Conservation (phyloP, 768 basidiomycete genomes). For the Boletellus emodensis region DNA sequence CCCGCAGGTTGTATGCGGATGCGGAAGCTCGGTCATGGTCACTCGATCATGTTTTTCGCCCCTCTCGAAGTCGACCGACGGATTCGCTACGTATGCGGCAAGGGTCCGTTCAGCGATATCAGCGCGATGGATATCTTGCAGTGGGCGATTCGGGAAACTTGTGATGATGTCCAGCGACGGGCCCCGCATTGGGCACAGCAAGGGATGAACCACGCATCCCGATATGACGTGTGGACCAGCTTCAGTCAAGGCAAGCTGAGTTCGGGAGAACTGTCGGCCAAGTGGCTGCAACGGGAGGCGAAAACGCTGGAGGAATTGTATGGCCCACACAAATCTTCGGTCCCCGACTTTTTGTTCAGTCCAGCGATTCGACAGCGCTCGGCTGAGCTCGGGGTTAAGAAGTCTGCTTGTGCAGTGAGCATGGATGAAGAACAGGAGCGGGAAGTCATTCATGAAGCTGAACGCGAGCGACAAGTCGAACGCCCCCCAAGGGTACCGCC, state of each 20-base stretch:
- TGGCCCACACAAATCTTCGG: slow-evolving; percentile 4
- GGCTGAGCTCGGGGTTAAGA: slow-evolving; percentile 24
- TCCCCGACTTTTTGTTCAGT: neutral
- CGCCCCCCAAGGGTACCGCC: neutral
- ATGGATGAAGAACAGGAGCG: slow-evolving; percentile 47
- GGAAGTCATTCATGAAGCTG: slow-evolving; percentile 41
- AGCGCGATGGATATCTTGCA: slow-evolving; percentile 35
- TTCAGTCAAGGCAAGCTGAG: slow-evolving; percentile 11
- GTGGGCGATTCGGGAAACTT: slow-evolving; percentile 47
- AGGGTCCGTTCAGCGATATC: neutral
- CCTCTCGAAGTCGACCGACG: slow-evolving; percentile 41
- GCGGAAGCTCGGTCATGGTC: slow-evolving; percentile 46
- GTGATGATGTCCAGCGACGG: slow-evolving; percentile 36
- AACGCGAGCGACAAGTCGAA: slow-evolving; percentile 33
- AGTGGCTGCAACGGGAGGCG: slow-evolving; percentile 42
- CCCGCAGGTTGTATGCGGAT: slow-evolving; percentile 51
- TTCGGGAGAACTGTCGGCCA: slow-evolving; percentile 5
- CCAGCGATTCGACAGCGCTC: slow-evolving; percentile 25
- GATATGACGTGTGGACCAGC: slow-evolving; percentile 22
- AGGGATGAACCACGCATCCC: slow-evolving; percentile 34
- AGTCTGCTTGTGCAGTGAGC: slow-evolving; percentile 10
- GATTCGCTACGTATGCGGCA: slow-evolving; percentile 31
- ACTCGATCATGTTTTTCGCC: slow-evolving; percentile 47
- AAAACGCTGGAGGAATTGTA: slow-evolving; percentile 37
- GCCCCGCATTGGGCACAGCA: slow-evolving; percentile 44